Evolutionary conservation across 306 rosid genomes (phyloP).

Genomic region (Betula pendula): DNA sequence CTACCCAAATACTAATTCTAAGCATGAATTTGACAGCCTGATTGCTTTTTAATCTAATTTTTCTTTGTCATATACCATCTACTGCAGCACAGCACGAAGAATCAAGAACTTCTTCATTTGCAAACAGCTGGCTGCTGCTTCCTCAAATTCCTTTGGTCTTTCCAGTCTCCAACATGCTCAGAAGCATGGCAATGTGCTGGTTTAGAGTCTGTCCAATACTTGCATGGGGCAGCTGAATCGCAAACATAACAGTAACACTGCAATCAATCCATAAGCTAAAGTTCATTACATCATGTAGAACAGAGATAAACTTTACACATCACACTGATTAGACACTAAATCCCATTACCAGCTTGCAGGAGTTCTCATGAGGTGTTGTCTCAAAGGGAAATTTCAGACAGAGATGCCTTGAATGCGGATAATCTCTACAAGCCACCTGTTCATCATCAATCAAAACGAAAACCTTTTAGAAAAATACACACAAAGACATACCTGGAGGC

Average conservation of each 20-base stretch:
- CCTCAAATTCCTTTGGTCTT: not conserved
- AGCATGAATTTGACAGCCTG: too few relatives aligned
- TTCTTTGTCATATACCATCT: too few relatives aligned
- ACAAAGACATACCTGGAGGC: too few relatives aligned
- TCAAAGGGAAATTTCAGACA: constrained; percentile 59
- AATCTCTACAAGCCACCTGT: constrained; percentile 73
- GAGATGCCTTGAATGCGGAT: constrained; percentile 71
- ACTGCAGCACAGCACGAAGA: too few relatives aligned
- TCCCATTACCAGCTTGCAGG: constrained; percentile 55
- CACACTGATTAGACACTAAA: not conserved
- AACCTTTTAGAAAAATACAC: not conserved
- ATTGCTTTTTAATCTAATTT: too few relatives aligned
- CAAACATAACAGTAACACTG: constrained; percentile 66
- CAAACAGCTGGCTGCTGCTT: not conserved
- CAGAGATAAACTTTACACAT: not conserved
- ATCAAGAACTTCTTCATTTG: not conserved
- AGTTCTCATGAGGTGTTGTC: constrained; percentile 43
- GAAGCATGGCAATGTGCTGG: constrained; percentile 38
- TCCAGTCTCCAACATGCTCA: constrained; percentile 22
- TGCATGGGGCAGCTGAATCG: constrained; percentile 37
- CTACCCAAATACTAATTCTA: too few relatives aligned
- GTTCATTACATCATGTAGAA: not conserved
- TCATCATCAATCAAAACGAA: constrained; percentile 10
- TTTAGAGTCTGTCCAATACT: constrained; percentile 19
- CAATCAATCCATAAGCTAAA: constrained; percentile 3